A percentile compares a stretch with the other conserved stretches of the same genome.
phyloP scores from a whole-genome alignment of 2,329 filamentous ascomycete genomes.

The Aspergillus sp. region DNA sequence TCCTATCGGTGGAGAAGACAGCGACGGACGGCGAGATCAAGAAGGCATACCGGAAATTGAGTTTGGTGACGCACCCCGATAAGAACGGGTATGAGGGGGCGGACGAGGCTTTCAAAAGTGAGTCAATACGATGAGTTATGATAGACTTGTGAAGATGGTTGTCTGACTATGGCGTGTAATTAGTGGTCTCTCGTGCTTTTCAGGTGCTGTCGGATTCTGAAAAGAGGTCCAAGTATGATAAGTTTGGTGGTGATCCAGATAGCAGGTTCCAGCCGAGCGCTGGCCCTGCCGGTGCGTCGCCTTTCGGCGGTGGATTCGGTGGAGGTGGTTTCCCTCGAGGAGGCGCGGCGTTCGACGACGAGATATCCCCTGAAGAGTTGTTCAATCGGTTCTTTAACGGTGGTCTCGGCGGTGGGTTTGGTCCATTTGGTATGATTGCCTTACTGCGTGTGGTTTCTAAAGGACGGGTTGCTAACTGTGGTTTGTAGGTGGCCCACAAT shows the following conservation, averaged over 20 bases:
- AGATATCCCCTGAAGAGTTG: conserved; percentile 94
- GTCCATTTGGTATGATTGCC: conserved; percentile 60
- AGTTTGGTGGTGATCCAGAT: conserved; percentile 89
- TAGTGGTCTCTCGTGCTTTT: conserved; percentile 88
- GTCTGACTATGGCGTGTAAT: conserved; percentile 31
- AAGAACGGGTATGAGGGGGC: conserved; percentile 96
- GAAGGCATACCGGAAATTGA: conserved; percentile 95
- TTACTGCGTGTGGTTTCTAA: conserved; percentile 16
- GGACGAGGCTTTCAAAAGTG: conserved; percentile 95
- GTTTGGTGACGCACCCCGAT: conserved; percentile 92
- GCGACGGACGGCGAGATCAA: conserved; percentile 83
- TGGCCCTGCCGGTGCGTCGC: conserved; percentile 40
- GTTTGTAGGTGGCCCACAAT: conserved; percentile 68
- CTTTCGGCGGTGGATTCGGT: conserved; percentile 47
- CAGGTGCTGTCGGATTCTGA: conserved; percentile 90
- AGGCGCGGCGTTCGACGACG: conserved; percentile 75
- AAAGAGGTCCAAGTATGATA: conserved; percentile 85
- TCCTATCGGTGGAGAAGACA: conserved; percentile 71
- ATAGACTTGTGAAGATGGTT: conserved; percentile 35
- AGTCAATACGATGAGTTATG: conserved; percentile 28
- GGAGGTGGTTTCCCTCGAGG: conserved; percentile 53
- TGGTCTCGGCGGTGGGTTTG: conserved; percentile 59
- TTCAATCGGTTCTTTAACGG: conserved; percentile 96
- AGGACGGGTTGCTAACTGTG: not conserved
- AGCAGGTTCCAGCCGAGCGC: conserved; percentile 68